A percentile compares a stretch with the other conserved stretches of the same genome.
Conservation (phyloP, 2,329 filamentous ascomycete species). For the Tolypocladium amazonense region DNA sequence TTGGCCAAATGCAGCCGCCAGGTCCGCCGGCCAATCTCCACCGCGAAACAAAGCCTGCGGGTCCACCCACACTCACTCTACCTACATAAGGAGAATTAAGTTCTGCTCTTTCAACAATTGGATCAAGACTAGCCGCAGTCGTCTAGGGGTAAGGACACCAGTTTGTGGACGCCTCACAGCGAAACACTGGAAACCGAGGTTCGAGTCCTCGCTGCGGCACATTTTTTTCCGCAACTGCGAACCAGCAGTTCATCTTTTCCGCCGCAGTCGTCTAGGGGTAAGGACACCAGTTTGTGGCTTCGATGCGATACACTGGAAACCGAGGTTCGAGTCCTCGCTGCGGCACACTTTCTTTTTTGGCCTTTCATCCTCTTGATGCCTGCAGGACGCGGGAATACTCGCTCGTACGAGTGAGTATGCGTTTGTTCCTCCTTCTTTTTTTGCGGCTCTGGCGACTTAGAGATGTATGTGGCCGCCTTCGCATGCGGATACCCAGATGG, state of each 20-base stretch:
- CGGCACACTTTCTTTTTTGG: conserved; percentile 6
- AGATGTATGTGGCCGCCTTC: too few relatives aligned
- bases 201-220: conserved; percentile 17
- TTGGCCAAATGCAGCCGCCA: background rate
- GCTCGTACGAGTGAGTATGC: too few relatives aligned
- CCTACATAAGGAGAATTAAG: background rate
- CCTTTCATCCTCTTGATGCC: background rate
- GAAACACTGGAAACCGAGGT: conserved; percentile 18
- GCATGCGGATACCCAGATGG: too few relatives aligned
- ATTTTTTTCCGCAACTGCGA: background rate
- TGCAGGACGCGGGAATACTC: too few relatives aligned
- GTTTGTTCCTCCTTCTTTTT: too few relatives aligned
- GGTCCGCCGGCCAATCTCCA: background rate
- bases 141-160: conserved; percentile 19
- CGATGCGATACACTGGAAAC: conserved; percentile 14
- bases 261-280: conserved; percentile 15
- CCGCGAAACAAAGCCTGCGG: background rate
- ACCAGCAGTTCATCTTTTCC: background rate
- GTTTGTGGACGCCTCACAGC: conserved; percentile 13
- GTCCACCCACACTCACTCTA: background rate
- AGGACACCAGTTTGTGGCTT: conserved; percentile 19
- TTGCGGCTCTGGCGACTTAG: too few relatives aligned
- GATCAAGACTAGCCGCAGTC: conserved; percentile 5
- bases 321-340: conserved; percentile 19
- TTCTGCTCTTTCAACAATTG: background rate